These are phyloP conservation scores for Rhizopus delemar DNA, from an alignment of 371 early-diverging fungal genomes.

Conservation along the genomic window DNA sequence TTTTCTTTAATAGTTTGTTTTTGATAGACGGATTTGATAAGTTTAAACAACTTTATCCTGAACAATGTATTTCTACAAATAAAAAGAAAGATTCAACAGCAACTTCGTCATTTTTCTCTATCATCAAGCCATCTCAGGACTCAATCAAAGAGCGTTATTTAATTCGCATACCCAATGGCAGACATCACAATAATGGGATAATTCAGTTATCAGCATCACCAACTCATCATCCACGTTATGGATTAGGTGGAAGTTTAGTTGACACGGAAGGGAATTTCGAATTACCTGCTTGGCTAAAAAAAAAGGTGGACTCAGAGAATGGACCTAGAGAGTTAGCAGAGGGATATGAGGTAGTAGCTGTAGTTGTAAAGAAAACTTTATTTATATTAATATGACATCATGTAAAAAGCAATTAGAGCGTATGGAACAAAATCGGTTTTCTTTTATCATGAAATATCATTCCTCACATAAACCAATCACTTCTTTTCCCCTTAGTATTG, in stretches of 20 bases:
- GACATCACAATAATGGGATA: conserved; percentile 5
- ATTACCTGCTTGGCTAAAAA: conserved; percentile 25
- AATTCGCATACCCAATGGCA: conserved; percentile 25
- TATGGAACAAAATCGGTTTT: conserved; percentile 54
- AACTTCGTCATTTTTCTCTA: conserved; percentile 30
- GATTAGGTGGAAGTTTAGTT: conserved; percentile 20
- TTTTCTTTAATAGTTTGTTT: neutral
- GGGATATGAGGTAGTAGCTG: conserved; percentile 27
- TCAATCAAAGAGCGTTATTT: conserved; percentile 35
- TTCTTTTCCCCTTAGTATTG: conserved; percentile 46
- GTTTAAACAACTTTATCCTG: conserved; percentile 22
- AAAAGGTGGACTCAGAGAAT: conserved; percentile 11
- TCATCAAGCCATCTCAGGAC: conserved; percentile 35
- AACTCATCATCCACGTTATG: conserved; percentile 23
- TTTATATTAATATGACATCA: conserved; percentile 16
- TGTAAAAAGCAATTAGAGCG: conserved; percentile 44
- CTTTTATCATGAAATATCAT: conserved; percentile 50
- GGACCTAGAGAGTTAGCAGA: conserved; percentile 33
- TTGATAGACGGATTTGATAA: conserved; percentile 32
- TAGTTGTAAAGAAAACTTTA: neutral
- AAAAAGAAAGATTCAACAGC: neutral
- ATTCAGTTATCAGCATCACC: neutral
- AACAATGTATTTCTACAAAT: conserved; percentile 20
- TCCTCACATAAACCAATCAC: conserved; percentile 15
- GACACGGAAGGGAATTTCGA: conserved; percentile 20